Evolutionary conservation across 306 rosid species (phyloP).

Genomic region (Senna tora): DNA sequence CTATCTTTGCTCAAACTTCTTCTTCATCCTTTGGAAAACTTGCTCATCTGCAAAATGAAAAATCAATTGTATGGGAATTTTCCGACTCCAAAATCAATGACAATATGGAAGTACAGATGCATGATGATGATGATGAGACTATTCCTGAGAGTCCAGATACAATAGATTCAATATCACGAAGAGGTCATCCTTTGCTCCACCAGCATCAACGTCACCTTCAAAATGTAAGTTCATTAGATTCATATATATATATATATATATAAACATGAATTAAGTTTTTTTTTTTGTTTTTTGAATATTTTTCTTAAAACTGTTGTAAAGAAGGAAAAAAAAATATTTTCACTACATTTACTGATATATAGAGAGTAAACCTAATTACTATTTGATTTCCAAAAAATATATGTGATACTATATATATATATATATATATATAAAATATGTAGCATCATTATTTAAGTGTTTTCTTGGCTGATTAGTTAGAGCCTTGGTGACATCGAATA

Average conservation of each 20-base stretch:
- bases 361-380: no score
- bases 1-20: constrained; percentile 30
- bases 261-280: background rate
- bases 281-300: no score
- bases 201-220: constrained; percentile 38
- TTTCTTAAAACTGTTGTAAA: no score
- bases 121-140: background rate
- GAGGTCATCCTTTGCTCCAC: background rate
- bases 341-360: no score
- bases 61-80: constrained; percentile 12
- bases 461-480: no score
- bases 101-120: constrained; percentile 28
- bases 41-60: constrained; percentile 22
- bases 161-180: constrained; percentile 30
- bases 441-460: no score
- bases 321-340: no score
- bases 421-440: no score
- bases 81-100: constrained; percentile 21
- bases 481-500: no score
- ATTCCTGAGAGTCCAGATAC: constrained; percentile 36
- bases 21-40: background rate
- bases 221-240: constrained; percentile 43
- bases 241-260: no score
- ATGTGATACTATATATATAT: no score
- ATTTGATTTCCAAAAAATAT: no score